These are phyloP conservation scores for Poterioochromonas sp. DNA, from an alignment of 352 stramenopile species.

Conservation along the genomic window DNA sequence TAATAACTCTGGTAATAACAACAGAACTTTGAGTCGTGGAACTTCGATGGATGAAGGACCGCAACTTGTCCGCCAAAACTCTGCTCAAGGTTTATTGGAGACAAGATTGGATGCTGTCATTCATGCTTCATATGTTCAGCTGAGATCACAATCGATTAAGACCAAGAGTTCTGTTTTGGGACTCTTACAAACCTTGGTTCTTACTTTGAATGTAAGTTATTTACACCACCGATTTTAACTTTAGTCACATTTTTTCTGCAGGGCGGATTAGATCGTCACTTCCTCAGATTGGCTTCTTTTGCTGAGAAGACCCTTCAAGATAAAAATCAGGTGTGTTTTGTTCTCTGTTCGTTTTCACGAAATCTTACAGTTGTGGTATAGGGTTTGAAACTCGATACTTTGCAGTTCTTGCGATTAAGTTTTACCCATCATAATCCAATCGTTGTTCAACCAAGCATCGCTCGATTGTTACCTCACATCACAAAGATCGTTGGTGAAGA, in stretches of 20 bases:
- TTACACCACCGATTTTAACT: not conserved
- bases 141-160: not conserved
- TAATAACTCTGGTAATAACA: slow-evolving; percentile 54
- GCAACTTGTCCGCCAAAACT: not conserved
- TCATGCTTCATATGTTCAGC: not conserved
- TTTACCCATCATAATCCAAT: slow-evolving; percentile 74
- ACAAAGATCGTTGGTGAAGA: slow-evolving; percentile 79
- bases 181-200: not conserved
- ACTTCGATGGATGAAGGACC: not conserved
- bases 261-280: not conserved
- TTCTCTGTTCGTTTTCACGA: not conserved
- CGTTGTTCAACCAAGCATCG: slow-evolving; percentile 65
- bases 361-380: slow-evolving; percentile 47
- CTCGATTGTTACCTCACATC: slow-evolving; percentile 68
- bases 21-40: slow-evolving; percentile 49
- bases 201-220: not conserved
- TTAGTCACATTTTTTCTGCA: not conserved
- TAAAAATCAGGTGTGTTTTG: slow-evolving; percentile 1
- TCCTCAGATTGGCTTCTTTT: not conserved
- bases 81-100: not conserved
- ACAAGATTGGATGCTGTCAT: not conserved
- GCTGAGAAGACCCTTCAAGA: slow-evolving; percentile 12
- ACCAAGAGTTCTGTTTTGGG: not conserved
- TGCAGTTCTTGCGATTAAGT: slow-evolving; percentile 79
- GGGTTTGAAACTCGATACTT: slow-evolving; percentile 86